phyloP scores from a whole-genome alignment of 1,284 basidiomycete species.

The Inonotus hispidus region DNA sequence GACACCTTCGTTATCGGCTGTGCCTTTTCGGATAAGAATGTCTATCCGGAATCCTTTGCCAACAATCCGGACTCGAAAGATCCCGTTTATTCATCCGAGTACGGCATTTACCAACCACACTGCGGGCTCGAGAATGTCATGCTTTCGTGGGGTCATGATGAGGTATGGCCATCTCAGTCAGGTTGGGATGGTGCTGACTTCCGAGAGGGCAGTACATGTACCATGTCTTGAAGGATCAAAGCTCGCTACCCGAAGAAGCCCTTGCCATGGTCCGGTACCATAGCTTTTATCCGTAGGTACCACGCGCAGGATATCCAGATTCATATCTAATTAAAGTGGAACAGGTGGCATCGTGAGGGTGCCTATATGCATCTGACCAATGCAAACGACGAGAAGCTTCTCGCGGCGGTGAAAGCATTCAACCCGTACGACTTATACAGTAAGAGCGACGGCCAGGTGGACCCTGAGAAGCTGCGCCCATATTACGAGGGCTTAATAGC shows the following conservation, averaged over 20 bases:
- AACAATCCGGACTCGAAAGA: constrained; percentile 75
- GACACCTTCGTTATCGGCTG: constrained; percentile 89
- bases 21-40: constrained; percentile 76
- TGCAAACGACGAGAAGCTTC: constrained; percentile 54
- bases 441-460: constrained; percentile 75
- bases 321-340: constrained; percentile 45
- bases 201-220: constrained; percentile 65
- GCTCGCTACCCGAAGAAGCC: constrained; percentile 75
- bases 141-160: constrained; percentile 89
- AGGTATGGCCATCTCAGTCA: constrained; percentile 27
- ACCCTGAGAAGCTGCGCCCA: constrained; percentile 60
- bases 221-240: constrained; percentile 71
- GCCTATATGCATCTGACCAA: constrained; percentile 78
- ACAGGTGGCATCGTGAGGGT: constrained; percentile 78
- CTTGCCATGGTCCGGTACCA: constrained; percentile 93
- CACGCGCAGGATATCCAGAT: not conserved
- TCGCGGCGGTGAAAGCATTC: constrained; percentile 71
- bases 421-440: constrained; percentile 91
- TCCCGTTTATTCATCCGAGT: constrained; percentile 70
- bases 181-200: not conserved
- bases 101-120: constrained; percentile 78
- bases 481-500: constrained; percentile 81
- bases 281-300: constrained; percentile 79
- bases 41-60: constrained; percentile 80
- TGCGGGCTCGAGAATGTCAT: constrained; percentile 90